Conservation (phyloP, 225 moss, liverwort and hornwort genomes). For the Climacium dendroides region DNA sequence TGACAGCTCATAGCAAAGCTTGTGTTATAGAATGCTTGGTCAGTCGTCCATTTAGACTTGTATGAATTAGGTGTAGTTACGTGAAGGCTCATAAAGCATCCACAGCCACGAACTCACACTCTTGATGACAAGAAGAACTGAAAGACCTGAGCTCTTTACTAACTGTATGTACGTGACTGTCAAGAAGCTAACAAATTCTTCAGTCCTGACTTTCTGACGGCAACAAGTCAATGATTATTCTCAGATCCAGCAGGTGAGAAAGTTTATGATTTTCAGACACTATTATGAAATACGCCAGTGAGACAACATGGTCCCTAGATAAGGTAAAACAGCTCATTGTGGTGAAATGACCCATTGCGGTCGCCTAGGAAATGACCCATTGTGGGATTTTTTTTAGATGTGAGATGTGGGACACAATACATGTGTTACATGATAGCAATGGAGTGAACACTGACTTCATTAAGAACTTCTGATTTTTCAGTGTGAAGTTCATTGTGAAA, state of each 20-base stretch:
- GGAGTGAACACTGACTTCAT: no score
- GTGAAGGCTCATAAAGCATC: not conserved
- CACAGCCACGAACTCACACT: not conserved
- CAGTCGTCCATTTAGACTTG: not conserved
- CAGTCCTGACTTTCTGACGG: not conserved
- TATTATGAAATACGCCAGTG: no score
- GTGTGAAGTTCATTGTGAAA: no score
- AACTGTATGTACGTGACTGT: fast-evolving
- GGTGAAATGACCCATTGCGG: no score
- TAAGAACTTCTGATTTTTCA: no score
- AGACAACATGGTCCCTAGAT: not conserved
- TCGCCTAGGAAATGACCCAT: no score
- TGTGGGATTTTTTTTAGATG: no score
- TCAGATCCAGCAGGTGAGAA: not conserved
- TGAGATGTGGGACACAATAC: no score
- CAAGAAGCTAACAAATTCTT: not conserved
- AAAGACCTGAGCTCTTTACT: not conserved
- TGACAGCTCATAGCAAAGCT: not conserved
- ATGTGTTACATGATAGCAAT: no score
- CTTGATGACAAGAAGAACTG: not conserved
- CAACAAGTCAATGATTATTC: no score
- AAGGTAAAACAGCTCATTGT: no score
- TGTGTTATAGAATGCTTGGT: not conserved
- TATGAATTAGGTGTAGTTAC: not conserved
- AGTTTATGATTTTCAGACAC: not conserved